These are phyloP conservation scores for Stromatinia cepivora DNA, from an alignment of 2,329 filamentous ascomycete species.

Conservation along the genomic window DNA sequence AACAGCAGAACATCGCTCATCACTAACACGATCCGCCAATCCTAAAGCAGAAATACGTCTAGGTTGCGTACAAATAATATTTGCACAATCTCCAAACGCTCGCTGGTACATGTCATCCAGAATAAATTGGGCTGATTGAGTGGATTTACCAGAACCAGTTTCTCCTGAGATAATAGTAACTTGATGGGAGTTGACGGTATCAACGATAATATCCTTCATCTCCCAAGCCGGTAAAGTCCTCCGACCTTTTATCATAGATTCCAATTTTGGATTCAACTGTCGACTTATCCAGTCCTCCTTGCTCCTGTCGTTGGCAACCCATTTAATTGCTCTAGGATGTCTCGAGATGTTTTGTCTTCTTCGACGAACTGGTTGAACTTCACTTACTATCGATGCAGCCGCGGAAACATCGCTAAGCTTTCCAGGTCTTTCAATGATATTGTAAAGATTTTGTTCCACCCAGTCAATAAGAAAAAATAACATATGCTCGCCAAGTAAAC, in stretches of 20 bases:
- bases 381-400: conserved; percentile 66
- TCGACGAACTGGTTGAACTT: conserved; percentile 41
- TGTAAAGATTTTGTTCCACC: conserved; percentile 80
- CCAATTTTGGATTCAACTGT: conserved; percentile 64
- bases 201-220: conserved; percentile 73
- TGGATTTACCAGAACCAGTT: conserved; percentile 95
- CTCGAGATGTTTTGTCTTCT: conserved; percentile 43
- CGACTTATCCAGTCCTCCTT: conserved; percentile 68
- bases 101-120: conserved; percentile 83
- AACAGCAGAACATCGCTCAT: conserved; percentile 79
- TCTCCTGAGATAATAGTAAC: conserved; percentile 97
- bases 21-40: conserved; percentile 89
- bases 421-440: conserved; percentile 82
- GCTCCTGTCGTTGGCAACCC: conserved; percentile 60
- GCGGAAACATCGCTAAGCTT: conserved; percentile 81
- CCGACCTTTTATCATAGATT: conserved; percentile 73
- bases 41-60: conserved; percentile 92
- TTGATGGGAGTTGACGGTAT: conserved; percentile 72
- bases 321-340: conserved; percentile 61
- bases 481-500: conserved; percentile 82
- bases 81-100: conserved; percentile 73
- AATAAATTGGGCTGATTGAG: conserved; percentile 94
- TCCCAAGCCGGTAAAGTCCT: conserved; percentile 84
- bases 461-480: conserved; percentile 88
- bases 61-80: conserved; percentile 95